Base-by-base conservation (phyloP, 2,329 filamentous ascomycete genomes). In the Ramularia endophylla region DNA sequence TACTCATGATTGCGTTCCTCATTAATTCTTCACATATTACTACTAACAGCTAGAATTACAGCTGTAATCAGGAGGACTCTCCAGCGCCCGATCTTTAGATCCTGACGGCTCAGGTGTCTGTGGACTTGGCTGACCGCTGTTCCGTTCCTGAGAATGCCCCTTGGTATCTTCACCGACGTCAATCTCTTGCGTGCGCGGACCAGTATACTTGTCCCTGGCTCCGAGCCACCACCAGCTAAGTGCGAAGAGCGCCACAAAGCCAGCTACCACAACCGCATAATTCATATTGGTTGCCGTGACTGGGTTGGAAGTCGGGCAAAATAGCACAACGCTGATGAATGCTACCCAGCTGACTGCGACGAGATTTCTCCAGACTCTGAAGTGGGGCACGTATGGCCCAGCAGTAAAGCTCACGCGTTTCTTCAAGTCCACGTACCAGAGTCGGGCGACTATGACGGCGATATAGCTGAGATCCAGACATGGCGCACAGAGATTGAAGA, bases 271-370 rank as follows among this genome's bases (percentile, higher is more conserved):
- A 20, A 71, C 63, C 5, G 67, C 67, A 52, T 71, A 71, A 46
- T 71, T 72, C 68, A 72, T 71, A 48, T 71, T 71, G 29, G 58
- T 57, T 1, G 62, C 51, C 3, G 62, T 68, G 12, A 71, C 65
- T 1, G 67, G 68, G 25, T 61, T 63, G n/a, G 59, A 51, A 1
- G 66, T 62, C 3, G 68, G 69, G 61, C 70, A 71, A 58, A 71
- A 77, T 13, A 82, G 62, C n/a, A 81, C 70, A 8, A 74, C 65
- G 51, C 75, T 80, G 49, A 82, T 81, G 53, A 81, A 79, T 18
- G 71, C 48, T 3, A 81, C 77, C 79, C 79, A 82, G 3, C 63
- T 59, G n/a, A 78, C 69, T 2, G 78, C 75, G 9, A 50, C 28
- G 16, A 45, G 31, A 19, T 45, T 51, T 19, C 16, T 34, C 5